Base-by-base conservation (phyloP, 148 eudicot genomes). In the Amaranthus hypochondriacus region DNA sequence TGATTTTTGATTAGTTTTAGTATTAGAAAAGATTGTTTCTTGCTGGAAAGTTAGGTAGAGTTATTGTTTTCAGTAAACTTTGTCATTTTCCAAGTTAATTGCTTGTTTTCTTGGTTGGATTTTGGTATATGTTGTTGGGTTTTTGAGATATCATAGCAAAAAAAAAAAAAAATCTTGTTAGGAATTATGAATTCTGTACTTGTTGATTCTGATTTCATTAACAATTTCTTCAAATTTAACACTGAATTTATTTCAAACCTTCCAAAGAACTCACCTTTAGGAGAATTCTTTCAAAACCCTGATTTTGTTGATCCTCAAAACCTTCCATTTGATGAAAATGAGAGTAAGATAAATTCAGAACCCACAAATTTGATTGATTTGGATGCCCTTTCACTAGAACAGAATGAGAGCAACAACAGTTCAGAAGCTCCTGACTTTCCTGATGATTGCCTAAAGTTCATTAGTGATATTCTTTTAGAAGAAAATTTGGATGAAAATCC, bases 401-500 rank as follows among this genome's bases (percentile, higher is more conserved):
- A 68, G 43, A 68, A 53, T 66, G 67, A 49, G 9, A 52, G 57
- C 21, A 55, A 54, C 0, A 43, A 4, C 4, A 70, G n/a, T 52
- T 43, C 39, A 47, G 66, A 76, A 58, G 73, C 73, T 6, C 82
- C 82, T 28, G 87, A 87, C 65, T 80, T 73, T 51, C 87, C 84
- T 52, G 90, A 92, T 75, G 82, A 74, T 59, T 80, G 86, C 4
- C 81, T 86, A 7, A 83, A 80, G 48, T 82, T 78, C 72, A 87
- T 87, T 18, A 76, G 48, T 75, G 84, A 86, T 65, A 86, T 89
- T 82, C 89, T 87, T 9, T 71, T 87, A 71, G 91, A 87, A 56
- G 91, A 91, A 18, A 82, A 76, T 43, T 75, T 82, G 68, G 82
- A 81, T 21, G 39, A 84, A 1, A 80, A 70, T 66, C 82, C 87